phyloP scores from a whole-genome alignment of 371 early-diverging fungal species.

The Lichtheimia corymbifera region DNA sequence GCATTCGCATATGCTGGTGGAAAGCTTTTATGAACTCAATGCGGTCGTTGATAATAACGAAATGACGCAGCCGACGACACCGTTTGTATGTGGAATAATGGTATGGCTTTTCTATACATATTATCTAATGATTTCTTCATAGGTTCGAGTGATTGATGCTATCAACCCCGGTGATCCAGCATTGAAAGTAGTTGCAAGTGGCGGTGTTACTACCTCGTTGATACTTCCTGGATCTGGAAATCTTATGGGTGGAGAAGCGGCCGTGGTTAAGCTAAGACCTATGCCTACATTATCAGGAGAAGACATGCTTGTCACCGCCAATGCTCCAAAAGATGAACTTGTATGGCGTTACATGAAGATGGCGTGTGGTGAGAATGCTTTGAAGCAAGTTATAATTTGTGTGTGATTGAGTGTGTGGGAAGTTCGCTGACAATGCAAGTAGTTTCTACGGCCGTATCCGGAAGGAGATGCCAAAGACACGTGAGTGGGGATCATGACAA shows the following conservation, averaged over 20 bases:
- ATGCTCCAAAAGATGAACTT: slow-evolving; percentile 44
- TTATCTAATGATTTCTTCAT: too few relatives aligned
- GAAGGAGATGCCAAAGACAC: slow-evolving; percentile 35
- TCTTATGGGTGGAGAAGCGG: slow-evolving; percentile 82
- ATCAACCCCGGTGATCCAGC: slow-evolving; percentile 68
- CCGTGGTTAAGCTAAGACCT: slow-evolving; percentile 64
- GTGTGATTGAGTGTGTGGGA: too few relatives aligned
- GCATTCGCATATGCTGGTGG: slow-evolving; percentile 73
- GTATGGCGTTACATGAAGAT: slow-evolving; percentile 83
- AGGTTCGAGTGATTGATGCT: slow-evolving; percentile 62
- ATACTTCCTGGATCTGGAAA: slow-evolving; percentile 80
- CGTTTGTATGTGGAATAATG: slow-evolving; percentile 34
- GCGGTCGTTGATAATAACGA: slow-evolving; percentile 71
- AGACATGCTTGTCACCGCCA: slow-evolving; percentile 67
- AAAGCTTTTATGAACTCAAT: slow-evolving; percentile 55
- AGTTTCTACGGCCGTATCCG: slow-evolving; percentile 10
- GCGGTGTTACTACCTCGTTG: slow-evolving; percentile 78
- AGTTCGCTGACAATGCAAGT: too few relatives aligned
- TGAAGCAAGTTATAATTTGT: too few relatives aligned
- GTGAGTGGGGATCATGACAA: background rate
- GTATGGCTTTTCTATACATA: too few relatives aligned
- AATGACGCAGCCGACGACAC: slow-evolving; percentile 61
- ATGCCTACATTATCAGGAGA: slow-evolving; percentile 57
- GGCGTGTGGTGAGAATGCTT: slow-evolving; percentile 85
- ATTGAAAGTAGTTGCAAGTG: slow-evolving; percentile 66